Conservation (phyloP, 1,284 basidiomycete genomes). For the Coniophora puteana region DNA sequence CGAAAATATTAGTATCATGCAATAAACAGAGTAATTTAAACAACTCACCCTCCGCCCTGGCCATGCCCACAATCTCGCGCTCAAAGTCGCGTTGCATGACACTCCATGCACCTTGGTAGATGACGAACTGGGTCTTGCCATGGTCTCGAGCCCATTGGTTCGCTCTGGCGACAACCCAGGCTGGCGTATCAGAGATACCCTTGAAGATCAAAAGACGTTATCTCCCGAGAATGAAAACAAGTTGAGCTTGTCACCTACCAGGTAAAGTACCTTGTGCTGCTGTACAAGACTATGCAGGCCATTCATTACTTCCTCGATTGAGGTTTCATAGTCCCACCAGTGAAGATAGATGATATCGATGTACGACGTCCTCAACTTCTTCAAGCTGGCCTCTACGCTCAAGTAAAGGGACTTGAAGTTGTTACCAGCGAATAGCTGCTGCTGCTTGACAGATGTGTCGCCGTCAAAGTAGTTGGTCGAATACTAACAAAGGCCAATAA, state of each 20-base stretch:
- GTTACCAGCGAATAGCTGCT: constrained; percentile 45
- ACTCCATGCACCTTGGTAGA: constrained; percentile 52
- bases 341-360: constrained; percentile 53
- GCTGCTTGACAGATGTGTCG: constrained; percentile 25
- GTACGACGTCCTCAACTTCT: constrained; percentile 55
- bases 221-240: background rate
- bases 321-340: constrained; percentile 51
- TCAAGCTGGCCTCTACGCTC: constrained; percentile 43
- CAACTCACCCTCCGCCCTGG: constrained; percentile 14
- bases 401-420: constrained; percentile 40
- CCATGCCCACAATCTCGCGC: constrained; percentile 52
- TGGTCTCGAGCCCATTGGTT: constrained; percentile 45
- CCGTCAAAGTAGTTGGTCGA: constrained; percentile 30
- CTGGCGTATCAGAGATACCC: constrained; percentile 37
- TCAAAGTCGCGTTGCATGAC: constrained; percentile 43
- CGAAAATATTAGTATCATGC: background rate
- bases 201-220: background rate
- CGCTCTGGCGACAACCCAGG: constrained; percentile 43
- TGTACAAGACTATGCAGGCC: constrained; percentile 40
- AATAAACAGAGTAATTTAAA: background rate
- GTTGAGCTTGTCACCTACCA: constrained; percentile 23
- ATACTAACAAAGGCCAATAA: constrained; percentile 18
- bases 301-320: constrained; percentile 56
- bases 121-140: constrained; percentile 41
- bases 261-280: constrained; percentile 45